These are phyloP conservation scores for Fusarium fracticaudum DNA, from an alignment of 2,329 filamentous ascomycete species.

Conservation along the genomic window DNA sequence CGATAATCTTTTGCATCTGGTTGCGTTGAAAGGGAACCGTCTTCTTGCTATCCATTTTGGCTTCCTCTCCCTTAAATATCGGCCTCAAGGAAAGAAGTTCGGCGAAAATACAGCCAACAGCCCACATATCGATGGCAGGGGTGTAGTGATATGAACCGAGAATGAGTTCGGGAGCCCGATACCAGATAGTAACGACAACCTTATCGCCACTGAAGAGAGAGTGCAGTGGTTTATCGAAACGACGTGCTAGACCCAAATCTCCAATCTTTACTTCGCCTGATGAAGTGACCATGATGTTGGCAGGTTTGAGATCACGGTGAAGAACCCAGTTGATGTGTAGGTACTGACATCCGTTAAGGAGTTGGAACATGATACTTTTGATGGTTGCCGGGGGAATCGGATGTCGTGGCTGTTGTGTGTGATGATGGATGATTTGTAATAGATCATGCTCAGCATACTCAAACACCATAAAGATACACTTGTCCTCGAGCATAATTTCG, in stretches of 20 bases:
- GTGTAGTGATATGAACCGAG: conserved; percentile 96
- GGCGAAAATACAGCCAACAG: conserved; percentile 96
- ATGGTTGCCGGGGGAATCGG: conserved; percentile 89
- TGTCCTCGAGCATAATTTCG: conserved; percentile 97
- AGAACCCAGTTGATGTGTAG: conserved; percentile 97
- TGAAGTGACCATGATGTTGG: conserved; percentile 98
- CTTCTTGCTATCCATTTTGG: conserved; percentile 99
- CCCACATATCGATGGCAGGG: conserved; percentile 96
- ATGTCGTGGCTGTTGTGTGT: conserved; percentile 87
- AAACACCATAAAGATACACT: conserved; percentile 99
- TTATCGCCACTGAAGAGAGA: conserved; percentile 95
- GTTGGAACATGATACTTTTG: conserved; percentile 94
- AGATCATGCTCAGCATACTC: conserved; percentile 98
- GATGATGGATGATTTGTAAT: conserved; percentile 97
- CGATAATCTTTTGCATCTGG: conserved; percentile 99
- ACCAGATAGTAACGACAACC: conserved; percentile 99
- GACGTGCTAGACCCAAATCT: conserved; percentile 87
- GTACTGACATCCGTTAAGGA: conserved; percentile 94
- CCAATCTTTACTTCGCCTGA: conserved; percentile 92
- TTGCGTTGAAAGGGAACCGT: conserved; percentile 96
- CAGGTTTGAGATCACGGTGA: conserved; percentile 95
- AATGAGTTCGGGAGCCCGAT: conserved; percentile 92
- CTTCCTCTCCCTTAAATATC: conserved; percentile 98
- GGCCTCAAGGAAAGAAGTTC: conserved; percentile 89
- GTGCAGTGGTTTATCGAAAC: conserved; percentile 94